Evolutionary conservation across 2,329 filamentous ascomycete genomes (phyloP).

Genomic region (Epichloe amarillans): DNA sequence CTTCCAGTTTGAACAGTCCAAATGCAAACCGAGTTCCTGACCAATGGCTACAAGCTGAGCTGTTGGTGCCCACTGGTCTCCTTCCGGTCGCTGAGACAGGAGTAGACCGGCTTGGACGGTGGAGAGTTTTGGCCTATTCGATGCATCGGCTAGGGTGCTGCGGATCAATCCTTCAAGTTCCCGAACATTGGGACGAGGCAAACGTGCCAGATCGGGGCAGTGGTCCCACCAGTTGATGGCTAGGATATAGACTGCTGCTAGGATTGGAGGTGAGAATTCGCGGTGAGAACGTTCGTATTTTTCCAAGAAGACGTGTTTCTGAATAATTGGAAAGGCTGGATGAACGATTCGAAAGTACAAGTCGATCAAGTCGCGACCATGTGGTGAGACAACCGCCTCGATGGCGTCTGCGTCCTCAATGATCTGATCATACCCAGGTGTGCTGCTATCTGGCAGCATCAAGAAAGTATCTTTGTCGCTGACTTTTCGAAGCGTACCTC

Average conservation of each 20-base stretch:
- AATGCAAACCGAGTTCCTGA: constrained; percentile 78
- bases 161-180: constrained; percentile 63
- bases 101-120: constrained; percentile 67
- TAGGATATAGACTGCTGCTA: constrained; percentile 72
- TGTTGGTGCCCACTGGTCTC: constrained; percentile 72
- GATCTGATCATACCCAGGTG: constrained; percentile 58
- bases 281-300: constrained; percentile 61
- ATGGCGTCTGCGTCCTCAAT: constrained; percentile 56
- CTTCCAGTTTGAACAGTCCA: constrained; percentile 77
- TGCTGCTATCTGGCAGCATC: constrained; percentile 61
- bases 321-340: constrained; percentile 68
- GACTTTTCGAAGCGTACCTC: constrained; percentile 59
- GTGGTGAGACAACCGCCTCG: constrained; percentile 60
- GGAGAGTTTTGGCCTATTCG: constrained; percentile 70
- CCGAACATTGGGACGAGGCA: constrained; percentile 56
- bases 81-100: constrained; percentile 60
- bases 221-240: constrained; percentile 83
- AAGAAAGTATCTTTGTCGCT: constrained; percentile 68
- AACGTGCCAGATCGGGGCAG: constrained; percentile 49
- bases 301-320: constrained; percentile 68
- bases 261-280: constrained; percentile 61
- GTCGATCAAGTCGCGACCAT: constrained; percentile 65
- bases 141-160: constrained; percentile 59
- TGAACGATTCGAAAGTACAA: constrained; percentile 74
- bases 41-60: constrained; percentile 76